Base-by-base conservation (phyloP, 352 stramenopile genomes). In the Phytophthora uliginosa region DNA sequence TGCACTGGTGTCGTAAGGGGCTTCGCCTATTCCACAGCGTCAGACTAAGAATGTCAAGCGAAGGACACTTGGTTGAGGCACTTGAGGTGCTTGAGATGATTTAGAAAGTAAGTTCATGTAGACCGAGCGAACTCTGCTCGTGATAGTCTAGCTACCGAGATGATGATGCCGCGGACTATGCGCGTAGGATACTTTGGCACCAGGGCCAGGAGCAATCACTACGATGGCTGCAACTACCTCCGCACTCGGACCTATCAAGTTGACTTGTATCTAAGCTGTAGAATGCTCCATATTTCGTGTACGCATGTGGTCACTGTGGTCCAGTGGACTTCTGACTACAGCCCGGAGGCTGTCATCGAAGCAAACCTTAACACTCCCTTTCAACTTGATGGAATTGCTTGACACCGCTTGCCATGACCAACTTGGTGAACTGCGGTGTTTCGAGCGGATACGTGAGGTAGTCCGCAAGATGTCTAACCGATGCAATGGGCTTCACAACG, bases 21-120 rank as follows among this genome's bases (percentile, higher is more conserved):
- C 15, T 18, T 6, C 65, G 63, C 34, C 54, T 33, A 10, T 47
- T 65, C 33, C 63, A 71, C 54, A 52, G 31, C 22, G 33, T 65
- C 31, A 65, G n/a, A 50, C 42, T 50, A 12, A 22, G 42, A 50
- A 50, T 6, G 17, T 50, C 13, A 50, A 10, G 42, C 0, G 42
- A 50, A 50, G 42, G 42, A 9, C 42, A 22, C 42, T 50, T 50
- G 42, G 18, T 50, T 12, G 4, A 50, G 42, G 17, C 42, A 22
- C 15, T 22, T 50, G 42, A 22, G 42, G 17, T 50, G 42, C 42
- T 50, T 50, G 42, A 50, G 42, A 15, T 50, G 42, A 12, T 50
- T 50, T 4, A 15, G 17, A 50, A 50, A 50, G 42, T 50, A 15
- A 50, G 8, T 24, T 12, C 42, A 50, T 50, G 42, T 50, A 12